phyloP scores from a whole-genome alignment of 768 basidiomycete species.

The Amanita rubescens region DNA sequence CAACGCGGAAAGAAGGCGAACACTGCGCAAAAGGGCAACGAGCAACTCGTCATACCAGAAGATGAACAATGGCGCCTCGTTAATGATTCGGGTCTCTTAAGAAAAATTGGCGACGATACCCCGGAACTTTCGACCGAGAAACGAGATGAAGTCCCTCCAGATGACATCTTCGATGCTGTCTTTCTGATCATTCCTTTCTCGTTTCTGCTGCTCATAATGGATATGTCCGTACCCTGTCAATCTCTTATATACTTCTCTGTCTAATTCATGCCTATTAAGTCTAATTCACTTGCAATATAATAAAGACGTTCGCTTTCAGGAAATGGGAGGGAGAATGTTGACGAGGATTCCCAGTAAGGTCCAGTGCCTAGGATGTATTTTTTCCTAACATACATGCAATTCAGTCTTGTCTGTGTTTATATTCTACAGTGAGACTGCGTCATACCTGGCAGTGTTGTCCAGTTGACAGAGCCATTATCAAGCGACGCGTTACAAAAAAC shows the following conservation, averaged over 20 bases:
- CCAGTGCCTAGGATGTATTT: neutral
- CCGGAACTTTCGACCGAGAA: constrained; percentile 21
- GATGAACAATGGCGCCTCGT: constrained; percentile 77
- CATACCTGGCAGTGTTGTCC: neutral
- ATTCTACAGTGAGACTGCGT: constrained; percentile 54
- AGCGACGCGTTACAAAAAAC: constrained; percentile 63
- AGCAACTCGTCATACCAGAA: constrained; percentile 47
- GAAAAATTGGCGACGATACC: constrained; percentile 18
- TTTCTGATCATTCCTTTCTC: constrained; percentile 67
- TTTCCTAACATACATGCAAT: neutral
- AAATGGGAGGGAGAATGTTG: constrained; percentile 48
- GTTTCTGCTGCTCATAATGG: constrained; percentile 73
- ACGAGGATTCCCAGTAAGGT: constrained; percentile 68
- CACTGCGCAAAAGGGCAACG: constrained; percentile 15
- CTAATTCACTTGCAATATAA: constrained; percentile 77
- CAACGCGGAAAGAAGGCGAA: constrained; percentile 3
- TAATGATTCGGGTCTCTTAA: constrained; percentile 54
- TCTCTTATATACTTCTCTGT: constrained; percentile 2
- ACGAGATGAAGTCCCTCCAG: constrained; percentile 38
- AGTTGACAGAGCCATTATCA: neutral
- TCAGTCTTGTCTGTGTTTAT: constrained; percentile 69
- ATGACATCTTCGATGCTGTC: constrained; percentile 64
- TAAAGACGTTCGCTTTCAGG: constrained; percentile 41
- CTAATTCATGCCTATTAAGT: constrained; percentile 29
- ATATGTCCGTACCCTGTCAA: constrained; percentile 53